phyloP scores from a whole-genome alignment of 2,329 filamentous ascomycete species.

The Epichloe amarillans region DNA sequence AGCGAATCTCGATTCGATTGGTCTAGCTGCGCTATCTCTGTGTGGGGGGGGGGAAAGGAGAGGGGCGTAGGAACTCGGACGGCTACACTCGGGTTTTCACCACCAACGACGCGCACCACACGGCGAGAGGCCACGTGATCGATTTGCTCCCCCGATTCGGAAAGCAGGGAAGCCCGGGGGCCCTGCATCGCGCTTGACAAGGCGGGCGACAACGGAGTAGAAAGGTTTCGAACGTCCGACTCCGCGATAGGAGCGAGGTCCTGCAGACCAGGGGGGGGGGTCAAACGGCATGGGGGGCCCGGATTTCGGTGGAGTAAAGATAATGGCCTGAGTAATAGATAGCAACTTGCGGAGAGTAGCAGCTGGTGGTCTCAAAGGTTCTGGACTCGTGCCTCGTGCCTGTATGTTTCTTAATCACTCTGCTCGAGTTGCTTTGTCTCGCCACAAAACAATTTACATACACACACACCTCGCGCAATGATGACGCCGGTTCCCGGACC shows the following conservation, averaged over 20 bases:
- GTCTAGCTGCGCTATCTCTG: conserved; percentile 5
- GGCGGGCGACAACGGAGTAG: background rate
- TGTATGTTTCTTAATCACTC: too few species aligned
- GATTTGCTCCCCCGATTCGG: conserved; percentile 4
- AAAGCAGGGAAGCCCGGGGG: background rate
- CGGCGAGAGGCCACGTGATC: conserved; percentile 13
- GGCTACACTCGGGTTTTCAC: conserved; percentile 13
- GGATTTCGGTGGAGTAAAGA: conserved; percentile 5
- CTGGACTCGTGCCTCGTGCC: background rate
- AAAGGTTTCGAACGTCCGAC: background rate
- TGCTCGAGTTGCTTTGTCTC: background rate
- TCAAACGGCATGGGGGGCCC: conserved; percentile 1
- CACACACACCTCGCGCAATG: background rate
- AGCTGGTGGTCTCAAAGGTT: background rate
- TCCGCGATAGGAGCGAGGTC: too few species aligned
- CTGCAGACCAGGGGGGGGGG: too few species aligned
- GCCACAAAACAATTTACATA: background rate
- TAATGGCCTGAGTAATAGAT: conserved; percentile 4
- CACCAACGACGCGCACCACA: background rate
- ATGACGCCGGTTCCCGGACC: conserved; percentile 6
- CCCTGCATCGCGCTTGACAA: conserved; percentile 3
- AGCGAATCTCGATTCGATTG: conserved; percentile 5
- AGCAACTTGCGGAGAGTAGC: background rate
- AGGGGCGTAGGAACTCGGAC: background rate
- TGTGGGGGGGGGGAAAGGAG: conserved; percentile 5